A percentile compares a stretch with the other conserved stretches of the same genome.
These are phyloP conservation scores for Penicillium coprophilum DNA, from an alignment of 495 filamentous ascomycete genomes.

Conservation along the genomic window DNA sequence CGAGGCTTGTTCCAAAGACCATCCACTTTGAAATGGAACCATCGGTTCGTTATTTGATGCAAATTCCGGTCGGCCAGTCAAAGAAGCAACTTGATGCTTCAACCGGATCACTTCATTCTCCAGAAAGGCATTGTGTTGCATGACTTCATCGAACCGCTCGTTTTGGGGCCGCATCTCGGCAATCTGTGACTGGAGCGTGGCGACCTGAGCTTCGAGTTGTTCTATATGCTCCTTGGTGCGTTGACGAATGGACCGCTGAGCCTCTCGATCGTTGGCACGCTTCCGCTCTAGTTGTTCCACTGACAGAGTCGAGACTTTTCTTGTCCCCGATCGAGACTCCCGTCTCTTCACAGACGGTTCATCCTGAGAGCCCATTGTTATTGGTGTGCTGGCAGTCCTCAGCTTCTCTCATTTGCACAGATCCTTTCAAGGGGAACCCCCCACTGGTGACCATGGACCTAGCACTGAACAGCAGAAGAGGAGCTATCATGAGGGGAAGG, in stretches of 20 bases:
- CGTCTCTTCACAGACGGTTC: slow-evolving; percentile 28
- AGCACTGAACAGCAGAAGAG: slow-evolving; percentile 6
- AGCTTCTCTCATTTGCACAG: slow-evolving; percentile 9
- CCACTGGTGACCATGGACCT: slow-evolving; percentile 22
- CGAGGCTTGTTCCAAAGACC: slow-evolving; percentile 15
- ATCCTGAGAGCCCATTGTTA: slow-evolving; percentile 21
- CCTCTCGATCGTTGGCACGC: slow-evolving; percentile 63
- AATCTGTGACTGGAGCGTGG: slow-evolving; percentile 48
- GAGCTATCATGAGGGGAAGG: slow-evolving; percentile 16
- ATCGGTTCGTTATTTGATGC: slow-evolving; percentile 13
- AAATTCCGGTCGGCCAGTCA: slow-evolving; percentile 15
- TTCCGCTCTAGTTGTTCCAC: slow-evolving; percentile 62
- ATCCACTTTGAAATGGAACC: slow-evolving; percentile 13
- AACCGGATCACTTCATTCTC: slow-evolving; percentile 52
- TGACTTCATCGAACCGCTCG: slow-evolving; percentile 49
- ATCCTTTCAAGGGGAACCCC: slow-evolving; percentile 14
- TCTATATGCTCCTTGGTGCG: slow-evolving; percentile 61
- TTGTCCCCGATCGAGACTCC: slow-evolving; percentile 57
- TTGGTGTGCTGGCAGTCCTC: slow-evolving; percentile 14
- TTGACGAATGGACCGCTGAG: slow-evolving; percentile 61
- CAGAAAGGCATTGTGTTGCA: slow-evolving; percentile 54
- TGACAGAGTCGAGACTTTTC: slow-evolving; percentile 58
- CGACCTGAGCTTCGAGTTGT: slow-evolving; percentile 51
- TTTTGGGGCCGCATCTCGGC: slow-evolving; percentile 48
- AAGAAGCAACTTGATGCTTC: slow-evolving; percentile 39